Base-by-base conservation (phyloP, 148 eudicot species). In the Rhododendron mucronatum region DNA sequence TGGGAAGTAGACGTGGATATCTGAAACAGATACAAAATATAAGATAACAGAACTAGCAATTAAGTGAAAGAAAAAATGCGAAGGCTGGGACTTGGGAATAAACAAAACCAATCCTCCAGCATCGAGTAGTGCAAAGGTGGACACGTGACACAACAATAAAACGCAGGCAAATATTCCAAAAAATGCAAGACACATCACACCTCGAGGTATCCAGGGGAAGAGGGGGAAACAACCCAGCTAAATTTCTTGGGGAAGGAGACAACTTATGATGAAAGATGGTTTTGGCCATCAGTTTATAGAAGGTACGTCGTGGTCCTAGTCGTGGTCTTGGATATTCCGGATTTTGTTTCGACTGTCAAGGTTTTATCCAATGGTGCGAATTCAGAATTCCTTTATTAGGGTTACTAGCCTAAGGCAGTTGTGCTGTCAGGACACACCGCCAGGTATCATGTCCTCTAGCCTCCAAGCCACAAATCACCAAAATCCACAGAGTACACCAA, bases 1-100 rank as follows among this genome's bases (percentile, higher is more conserved):
- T 95, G 39, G 98, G 98, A 90, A 95, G 95, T 89, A 97, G 88
- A 91, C 94, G 99, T 18, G 92, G 90, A 91, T 92, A 97, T 93
- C 99, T 97, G 91, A 81, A 90, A 91, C 65, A 86, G 11, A 83
- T 35, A 45, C 39, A 6, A 69, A 81, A 79, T 44, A 80, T 59
- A 79, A 26, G n/a, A 83, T 45, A 65, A 74, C 28, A 82, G 5
- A 50, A 79, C 81, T 12, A 48, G 53, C 16, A 48, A 74, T 57
- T 51, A 80, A 63, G 83, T 35, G 73, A 65, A 61, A 84, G 55
- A 83, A n/a, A 59, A 26, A 55, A 41, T 74, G 75, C 18, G 51
- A 81, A 28, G 75, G 75, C 4, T 39, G 6, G 41, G 41, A 39
- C 41, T 39, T 5, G 41, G 41, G 41, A 5, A 50, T 39, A 48